A percentile compares a stretch with the other conserved stretches of the same genome.
Conservation (phyloP, 192 early-diverging fungal genomes). For the Entomortierella chlamydospora region DNA sequence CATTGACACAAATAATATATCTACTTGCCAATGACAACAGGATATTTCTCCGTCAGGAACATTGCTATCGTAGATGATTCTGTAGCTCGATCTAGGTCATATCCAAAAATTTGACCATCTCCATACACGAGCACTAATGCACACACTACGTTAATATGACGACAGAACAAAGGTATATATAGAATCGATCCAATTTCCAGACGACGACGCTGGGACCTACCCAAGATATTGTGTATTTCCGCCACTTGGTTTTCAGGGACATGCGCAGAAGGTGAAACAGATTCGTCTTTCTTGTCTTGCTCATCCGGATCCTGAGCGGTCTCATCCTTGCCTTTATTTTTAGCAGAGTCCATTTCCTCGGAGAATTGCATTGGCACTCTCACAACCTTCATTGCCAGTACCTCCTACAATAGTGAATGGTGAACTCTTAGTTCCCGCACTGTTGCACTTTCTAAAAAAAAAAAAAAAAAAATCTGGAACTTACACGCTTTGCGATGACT, state of each 20-base stretch:
- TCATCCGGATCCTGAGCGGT: neutral
- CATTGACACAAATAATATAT: too few species aligned
- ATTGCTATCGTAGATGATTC: slow-evolving; percentile 1
- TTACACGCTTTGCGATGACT: neutral
- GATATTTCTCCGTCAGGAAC: slow-evolving; percentile 30
- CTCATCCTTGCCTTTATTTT: too few species aligned
- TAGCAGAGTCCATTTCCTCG: neutral
- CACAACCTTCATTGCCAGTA: slow-evolving; percentile 21
- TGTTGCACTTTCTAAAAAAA: too few species aligned
- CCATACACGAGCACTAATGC: slow-evolving; percentile 32
- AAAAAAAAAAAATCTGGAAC: too few species aligned
- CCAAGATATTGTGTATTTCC: slow-evolving; percentile 15
- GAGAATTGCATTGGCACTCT: neutral
- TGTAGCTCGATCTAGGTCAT: slow-evolving; percentile 12
- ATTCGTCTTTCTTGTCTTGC: neutral
- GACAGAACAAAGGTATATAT: neutral
- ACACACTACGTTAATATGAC: neutral
- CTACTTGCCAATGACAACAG: slow-evolving; percentile 34
- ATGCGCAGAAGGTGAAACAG: neutral
- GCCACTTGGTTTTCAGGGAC: neutral
- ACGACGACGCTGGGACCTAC: slow-evolving; percentile 27
- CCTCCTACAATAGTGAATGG: slow-evolving; percentile 4
- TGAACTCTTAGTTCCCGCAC: too few species aligned
- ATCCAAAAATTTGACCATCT: slow-evolving; percentile 14
- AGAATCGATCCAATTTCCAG: too few species aligned